Evolutionary conservation across 176 grass and related monocot genomes (phyloP).

Genomic region (Paspalum notatum): DNA sequence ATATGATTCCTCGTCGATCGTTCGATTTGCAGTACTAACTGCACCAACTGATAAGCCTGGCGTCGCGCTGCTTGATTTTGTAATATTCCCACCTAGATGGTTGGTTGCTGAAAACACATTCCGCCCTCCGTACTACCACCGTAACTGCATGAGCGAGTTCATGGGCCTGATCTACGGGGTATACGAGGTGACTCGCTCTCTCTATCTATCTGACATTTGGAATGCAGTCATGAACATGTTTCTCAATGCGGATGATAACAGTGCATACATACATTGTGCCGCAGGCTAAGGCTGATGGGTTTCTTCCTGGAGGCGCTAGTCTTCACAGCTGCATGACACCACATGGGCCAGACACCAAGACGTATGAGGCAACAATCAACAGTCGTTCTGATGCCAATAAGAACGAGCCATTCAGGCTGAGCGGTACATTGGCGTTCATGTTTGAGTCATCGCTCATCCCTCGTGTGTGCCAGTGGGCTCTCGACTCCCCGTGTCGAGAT

Average conservation of each 20-base stretch:
- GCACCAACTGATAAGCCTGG: conserved; percentile 86
- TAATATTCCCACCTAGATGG: conserved; percentile 91
- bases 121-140: conserved; percentile 86
- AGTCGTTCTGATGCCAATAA: conserved; percentile 22
- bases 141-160: conserved; percentile 97
- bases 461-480: conserved; percentile 80
- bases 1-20: background rate
- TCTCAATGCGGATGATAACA: background rate
- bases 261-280: background rate
- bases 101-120: conserved; percentile 93
- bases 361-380: conserved; percentile 77
- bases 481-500: conserved; percentile 63
- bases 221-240: background rate
- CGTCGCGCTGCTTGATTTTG: conserved; percentile 90
- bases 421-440: conserved; percentile 84
- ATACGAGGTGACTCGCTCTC: conserved; percentile 56
- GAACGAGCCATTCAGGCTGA: conserved; percentile 53
- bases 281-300: conserved; percentile 93
- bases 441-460: conserved; percentile 84
- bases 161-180: conserved; percentile 83
- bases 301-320: conserved; percentile 90
- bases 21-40: conserved; percentile 66
- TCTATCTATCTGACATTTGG: background rate
- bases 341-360: conserved; percentile 91
- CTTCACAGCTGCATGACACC: conserved; percentile 96